phyloP scores from a whole-genome alignment of 176 grass and related monocot genomes.

The Pharus latifolius region DNA sequence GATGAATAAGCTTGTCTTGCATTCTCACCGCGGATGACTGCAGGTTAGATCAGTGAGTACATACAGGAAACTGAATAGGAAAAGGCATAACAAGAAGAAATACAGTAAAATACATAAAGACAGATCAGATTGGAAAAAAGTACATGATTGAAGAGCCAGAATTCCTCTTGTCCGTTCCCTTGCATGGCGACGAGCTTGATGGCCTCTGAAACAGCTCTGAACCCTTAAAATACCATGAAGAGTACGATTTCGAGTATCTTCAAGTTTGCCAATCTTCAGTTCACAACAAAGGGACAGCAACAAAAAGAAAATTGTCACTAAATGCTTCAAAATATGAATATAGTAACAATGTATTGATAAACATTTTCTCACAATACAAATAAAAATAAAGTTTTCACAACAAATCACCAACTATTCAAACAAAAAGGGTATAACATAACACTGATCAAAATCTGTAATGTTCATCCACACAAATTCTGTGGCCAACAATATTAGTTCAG shows the following conservation, averaged over 20 bases:
- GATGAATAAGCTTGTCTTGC: constrained; percentile 47
- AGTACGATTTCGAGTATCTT: constrained; percentile 89
- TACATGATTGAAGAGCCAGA: constrained; percentile 91
- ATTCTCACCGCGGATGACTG: constrained; percentile 84
- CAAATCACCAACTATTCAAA: not conserved
- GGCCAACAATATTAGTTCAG: not conserved
- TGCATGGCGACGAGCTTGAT: constrained; percentile 60
- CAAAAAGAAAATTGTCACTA: constrained; percentile 6
- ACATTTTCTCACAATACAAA: not conserved
- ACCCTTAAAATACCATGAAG: constrained; percentile 98
- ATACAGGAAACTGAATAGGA: constrained; percentile 12
- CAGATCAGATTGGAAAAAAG: not conserved
- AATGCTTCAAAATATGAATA: constrained; percentile 7
- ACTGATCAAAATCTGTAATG: not conserved
- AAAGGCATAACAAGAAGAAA: not conserved
- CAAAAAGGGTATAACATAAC: not conserved
- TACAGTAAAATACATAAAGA: not conserved
- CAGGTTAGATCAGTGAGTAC: not conserved
- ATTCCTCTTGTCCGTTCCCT: constrained; percentile 62
- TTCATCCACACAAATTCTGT: not conserved
- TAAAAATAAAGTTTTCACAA: not conserved
- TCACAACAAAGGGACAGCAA: constrained; percentile 1
- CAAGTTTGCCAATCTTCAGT: constrained; percentile 79
- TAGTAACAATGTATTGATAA: not conserved
- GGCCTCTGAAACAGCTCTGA: constrained; percentile 94